Evolutionary conservation across 2,329 filamentous ascomycete genomes (phyloP), one percentile per base, ranked within the genome.

Genomic region (Xylaria sp.): DNA sequence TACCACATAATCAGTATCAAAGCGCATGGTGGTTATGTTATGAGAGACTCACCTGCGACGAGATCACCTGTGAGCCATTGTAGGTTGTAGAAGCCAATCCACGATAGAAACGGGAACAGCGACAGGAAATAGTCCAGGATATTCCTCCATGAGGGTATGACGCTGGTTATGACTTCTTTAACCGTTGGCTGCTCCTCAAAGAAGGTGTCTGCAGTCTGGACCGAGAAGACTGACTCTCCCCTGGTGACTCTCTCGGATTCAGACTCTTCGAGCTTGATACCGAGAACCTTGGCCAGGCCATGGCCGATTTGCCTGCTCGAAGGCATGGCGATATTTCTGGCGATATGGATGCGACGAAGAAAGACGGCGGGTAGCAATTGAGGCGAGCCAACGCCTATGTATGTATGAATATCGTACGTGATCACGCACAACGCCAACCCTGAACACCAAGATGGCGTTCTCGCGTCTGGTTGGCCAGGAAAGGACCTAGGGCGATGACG

Each of bases 51-150:
- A 92, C 92, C 95, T 68, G 96, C 95, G 66, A 98, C 90, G 55
- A 98, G 81, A 82, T 99, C 96, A 75, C 96, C 96, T 18, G 89
- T 80, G 5, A 98, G 81, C 96, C 96, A 99, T 83, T 94, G 90
- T 3, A 90, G 12, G 78, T 99, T 99, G 83, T 99, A 99, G 74
- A 90, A 88, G 12, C 84, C 81, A 66, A 98, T 95, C 96, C 96
- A 99, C n/a, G 88, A 85, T 5, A 92, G 79, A 78, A 98, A 98
- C 0, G 96, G 96, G 73, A 99, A 97, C 1, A 98, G 83, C 16
- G 88, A 91, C 72, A 84, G 82, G 66, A 90, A 65, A 77, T 98
- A 99, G 2, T 82, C 74, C 5, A 79, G 58, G 3, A 91, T 63
- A 42, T 92, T 86, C 0, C 78, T 71, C 8, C 83, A 79, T 0